Evolutionary conservation across 345 rosid species (phyloP), one percentile per base, ranked within the genome.

Genomic region (Carallia pectinifolia): DNA sequence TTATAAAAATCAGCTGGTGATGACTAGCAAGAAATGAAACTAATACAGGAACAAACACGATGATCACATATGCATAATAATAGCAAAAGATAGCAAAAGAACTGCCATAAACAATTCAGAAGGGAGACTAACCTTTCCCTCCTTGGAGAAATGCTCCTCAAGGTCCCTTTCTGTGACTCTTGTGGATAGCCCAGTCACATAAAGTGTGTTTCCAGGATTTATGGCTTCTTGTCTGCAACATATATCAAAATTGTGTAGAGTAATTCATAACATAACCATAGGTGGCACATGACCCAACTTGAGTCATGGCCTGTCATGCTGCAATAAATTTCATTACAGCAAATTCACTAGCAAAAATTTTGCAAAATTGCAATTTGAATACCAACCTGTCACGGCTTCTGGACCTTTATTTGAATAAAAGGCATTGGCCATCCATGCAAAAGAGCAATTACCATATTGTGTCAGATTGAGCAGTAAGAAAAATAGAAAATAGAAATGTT

Each of bases 161-260:
- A 95, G 94, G 33, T 88, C 96, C 83, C 88, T 86, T 60, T 95
- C 94, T 0, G 94, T 84, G 62, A 95, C 99, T 69, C 98, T 87
- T 52, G 97, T 88, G 37, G 99, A 95, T 61, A 95, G 77, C 55
- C 99, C 99, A 61, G 99, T 95, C 64, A 95, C 98, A 77, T 92
- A 95, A 55, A 95, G 97, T 36, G 97, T 88, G 61, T 85, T 87
- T 67, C 99, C 98, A 65, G 90, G 83, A 77, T 95, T 92, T 44
- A 19, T 71, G 56, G 47, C 30, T 0, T 85, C 96, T 53, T 1
- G 66, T 79, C 98, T 93, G 78, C 61, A 54, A 71, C 37, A 64
- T 33, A 66, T 62, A 48, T 33, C 31, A 36, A 48, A 63, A 36
- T 5, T 34, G 27, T 33, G 30, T 12, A 61, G 29, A 38, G 40